Evolutionary conservation across 306 rosid species (phyloP), one percentile per base, ranked within the genome.

Genomic region (Morella rubra): DNA sequence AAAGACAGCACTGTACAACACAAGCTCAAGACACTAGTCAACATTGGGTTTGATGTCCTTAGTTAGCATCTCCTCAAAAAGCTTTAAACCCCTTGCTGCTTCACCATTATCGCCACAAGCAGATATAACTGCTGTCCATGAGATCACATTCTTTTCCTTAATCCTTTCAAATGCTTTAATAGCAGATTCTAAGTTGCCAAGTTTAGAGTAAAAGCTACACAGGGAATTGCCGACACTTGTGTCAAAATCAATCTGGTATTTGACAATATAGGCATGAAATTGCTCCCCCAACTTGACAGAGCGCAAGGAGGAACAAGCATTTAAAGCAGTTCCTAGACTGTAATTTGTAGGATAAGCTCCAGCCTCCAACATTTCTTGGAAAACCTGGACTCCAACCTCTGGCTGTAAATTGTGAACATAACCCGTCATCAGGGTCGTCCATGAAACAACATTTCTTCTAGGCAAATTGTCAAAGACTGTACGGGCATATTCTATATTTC

Each of bases 161-260:
- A 92, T 84, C 75, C 82, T 83, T 77, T 79, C 73, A 62, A 95
- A 95, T 22, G 89, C 87, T 81, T 74, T 92, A 22, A 90, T 70
- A 51, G 91, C 89, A 11, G 71, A 73, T 13, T 82, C 82, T 85
- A 95, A 80, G 37, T 61, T 77, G 20, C 93, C 81, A 71, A 79
- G 81, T 81, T 90, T 92, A 40, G 97, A 85, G 86, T 92, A 95
- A n/a, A 95, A 84, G 74, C 93, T 89, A 79, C 96, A 92, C 54
- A 95, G 91, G 50, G 93, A 82, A 84, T 88, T 92, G 75, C 96
- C 97, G 51, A 89, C 80, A 70, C 97, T 95, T 5, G 95, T 79
- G 78, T 95, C 91, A 50, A 67, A 88, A 73, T 88, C 96, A 68
- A 90, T 74, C 10, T 27, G 74, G 71, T 89, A 92, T 47, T 92